Base-by-base conservation (phyloP, 768 basidiomycete genomes). In the Xerocomellus intermedius region DNA sequence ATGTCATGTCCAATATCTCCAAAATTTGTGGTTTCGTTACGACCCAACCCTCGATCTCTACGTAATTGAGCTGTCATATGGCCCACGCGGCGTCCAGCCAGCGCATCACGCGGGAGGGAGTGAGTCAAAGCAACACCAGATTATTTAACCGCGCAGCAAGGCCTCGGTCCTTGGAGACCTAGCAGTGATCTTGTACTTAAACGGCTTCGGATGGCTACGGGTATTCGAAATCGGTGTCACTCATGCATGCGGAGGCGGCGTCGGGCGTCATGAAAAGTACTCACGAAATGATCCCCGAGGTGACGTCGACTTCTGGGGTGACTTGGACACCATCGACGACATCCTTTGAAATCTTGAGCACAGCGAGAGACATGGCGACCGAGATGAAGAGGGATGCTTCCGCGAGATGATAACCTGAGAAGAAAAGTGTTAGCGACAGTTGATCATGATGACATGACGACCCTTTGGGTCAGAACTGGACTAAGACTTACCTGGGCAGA, bases 141-240 rank as follows among this genome's bases (percentile, higher is more conserved):
- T 41, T 9, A 12, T 7, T 51, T 2, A 62, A 36, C 16, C 39
- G 3, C 13, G 50, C 12, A 52, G 17, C 26, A 67, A 45, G 22
- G 53, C 45, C 38, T 55, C 54, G 1, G 79, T 76, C 54, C 70
- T 74, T 45, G 78, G 71, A 8, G 80, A 82, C 44, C 82, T 77
- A 16, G 82, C 79, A 42, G 68, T 77, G 58, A 86, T 78, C n/a
- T 68, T 65, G 65, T 79, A 86, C 57, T 73, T 77, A 67, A 82
- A 85, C 21, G 82, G 79, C 58, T 76, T 78, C 3, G 80, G 82
- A 59, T 83, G 84, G 14, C 67, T 69, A 44, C 2, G 3, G 0
- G 13, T 3, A 14, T 42, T 39, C 16, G 17, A 28, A 33, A 41
- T 5, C 17, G 14, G 17, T 14, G 30, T 41, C 42, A 44, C 2